Base-by-base conservation (phyloP, 441 rosid genomes). In the Pelargonium australe region DNA sequence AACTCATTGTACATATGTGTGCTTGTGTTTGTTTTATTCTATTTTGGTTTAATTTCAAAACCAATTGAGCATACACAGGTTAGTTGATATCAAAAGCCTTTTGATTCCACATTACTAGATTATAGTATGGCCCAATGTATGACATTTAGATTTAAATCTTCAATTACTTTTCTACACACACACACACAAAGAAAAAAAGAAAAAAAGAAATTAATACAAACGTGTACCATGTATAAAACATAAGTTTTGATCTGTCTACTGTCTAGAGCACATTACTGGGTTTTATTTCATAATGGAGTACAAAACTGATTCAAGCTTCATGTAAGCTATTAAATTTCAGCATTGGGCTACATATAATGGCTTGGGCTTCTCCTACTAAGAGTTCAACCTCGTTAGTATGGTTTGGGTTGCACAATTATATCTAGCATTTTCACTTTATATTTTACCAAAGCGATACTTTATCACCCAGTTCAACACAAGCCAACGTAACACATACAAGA, bases 11-110 rank as follows among this genome's bases (percentile, higher is more conserved):
- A 58, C 1, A 58, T 58, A 20, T 19, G 63, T 58, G 23, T 58
- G 63, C 31, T 58, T 58, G 63, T 58, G 37, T 58, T 28, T 58
- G 63, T 58, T 28, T 28, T 58, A 58, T 58, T 20, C 13, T 58
- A 7, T 58, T 7, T 19, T 1, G 63, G 63, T 58, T 58, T 9
- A 7, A 58, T 9, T 58, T 14, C 31, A 58, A 58, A 58, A 58
- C 31, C 31, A 58, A 20, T 7, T 11, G 23, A 58, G 63, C 31
- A 58, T 58, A 28, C 31, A 17, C 4, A 19, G 31, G 31, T 58
- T 58, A 19, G 63, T 58, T 19, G 28, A 25, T 19, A 31, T 20
- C 61, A 14, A 51, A 51, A 51, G 58, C 37, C 20, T n/a, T 51
- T 17, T 0, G 3, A 55, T 23, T 55, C 25, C 62, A 16, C 17